phyloP scores from a whole-genome alignment of 2,329 filamentous ascomycete genomes.

The Xylaria arbuscula region DNA sequence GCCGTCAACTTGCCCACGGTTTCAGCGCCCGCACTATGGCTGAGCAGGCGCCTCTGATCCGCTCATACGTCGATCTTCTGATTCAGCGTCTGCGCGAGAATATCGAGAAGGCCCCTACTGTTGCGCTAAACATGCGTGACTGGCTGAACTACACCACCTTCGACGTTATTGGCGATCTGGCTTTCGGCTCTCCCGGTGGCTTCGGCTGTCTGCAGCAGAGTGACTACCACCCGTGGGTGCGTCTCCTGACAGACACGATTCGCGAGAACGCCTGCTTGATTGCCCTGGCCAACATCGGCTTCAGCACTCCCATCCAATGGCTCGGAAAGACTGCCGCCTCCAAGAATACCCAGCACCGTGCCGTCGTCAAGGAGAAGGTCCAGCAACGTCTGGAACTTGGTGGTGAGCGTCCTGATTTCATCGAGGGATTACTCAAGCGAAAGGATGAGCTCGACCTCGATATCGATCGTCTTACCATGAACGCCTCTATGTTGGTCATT shows the following conservation, averaged over 20 bases:
- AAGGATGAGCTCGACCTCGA: constrained; percentile 45
- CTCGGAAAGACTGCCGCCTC: constrained; percentile 35
- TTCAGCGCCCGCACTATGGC: constrained; percentile 55
- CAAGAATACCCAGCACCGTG: constrained; percentile 42
- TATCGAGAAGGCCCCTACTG: constrained; percentile 42
- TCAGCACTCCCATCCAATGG: constrained; percentile 35
- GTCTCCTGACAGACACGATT: constrained; percentile 48
- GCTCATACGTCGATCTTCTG: constrained; percentile 53
- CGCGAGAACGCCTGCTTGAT: constrained; percentile 40
- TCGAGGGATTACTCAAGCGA: constrained; percentile 48
- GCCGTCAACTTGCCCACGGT: constrained; percentile 54
- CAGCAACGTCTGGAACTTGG: constrained; percentile 47
- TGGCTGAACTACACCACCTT: constrained; percentile 57
- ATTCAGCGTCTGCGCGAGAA: constrained; percentile 48
- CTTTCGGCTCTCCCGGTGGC: constrained; percentile 55
- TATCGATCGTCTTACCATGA: constrained; percentile 41
- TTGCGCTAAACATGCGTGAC: constrained; percentile 50
- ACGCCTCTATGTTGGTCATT: constrained; percentile 52
- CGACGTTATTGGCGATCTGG: constrained; percentile 59
- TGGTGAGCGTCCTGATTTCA: constrained; percentile 49
- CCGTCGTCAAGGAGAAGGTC: constrained; percentile 43
- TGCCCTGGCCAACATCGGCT: constrained; percentile 39
- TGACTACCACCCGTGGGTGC: constrained; percentile 52
- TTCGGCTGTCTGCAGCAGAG: constrained; percentile 53
- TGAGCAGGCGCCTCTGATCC: constrained; percentile 56